Percentiles rank a stretch among this genome's conserved stretches.
Evolutionary conservation across 2,329 filamentous ascomycete genomes (phyloP).

Genomic region (Plenodomus lindquistii): DNA sequence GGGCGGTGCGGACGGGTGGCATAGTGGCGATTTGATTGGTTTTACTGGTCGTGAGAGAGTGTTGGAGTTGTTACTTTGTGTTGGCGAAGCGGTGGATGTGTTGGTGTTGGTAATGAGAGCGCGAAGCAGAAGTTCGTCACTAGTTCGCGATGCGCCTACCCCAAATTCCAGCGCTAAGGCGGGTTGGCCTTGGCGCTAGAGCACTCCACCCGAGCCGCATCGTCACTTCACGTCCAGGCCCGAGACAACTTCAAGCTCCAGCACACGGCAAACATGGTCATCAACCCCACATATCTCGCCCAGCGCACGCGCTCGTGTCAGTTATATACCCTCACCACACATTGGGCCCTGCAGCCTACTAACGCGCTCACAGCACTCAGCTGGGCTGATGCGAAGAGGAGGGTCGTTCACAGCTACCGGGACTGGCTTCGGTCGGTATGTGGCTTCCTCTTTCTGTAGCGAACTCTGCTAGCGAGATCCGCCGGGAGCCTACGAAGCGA

Average conservation of each 20-base stretch:
- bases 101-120: background rate
- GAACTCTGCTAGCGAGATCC: too few species aligned
- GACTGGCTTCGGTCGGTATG: constrained; percentile 96
- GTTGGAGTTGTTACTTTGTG: too few species aligned
- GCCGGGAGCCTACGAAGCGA: too few species aligned
- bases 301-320: constrained; percentile 58
- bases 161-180: constrained; percentile 27
- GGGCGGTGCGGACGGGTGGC: constrained; percentile 73
- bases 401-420: constrained; percentile 87
- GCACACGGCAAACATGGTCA: constrained; percentile 63
- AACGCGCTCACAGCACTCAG: constrained; percentile 68
- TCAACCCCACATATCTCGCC: constrained; percentile 89
- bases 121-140: constrained; percentile 12
- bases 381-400: constrained; percentile 83
- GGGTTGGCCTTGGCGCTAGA: constrained; percentile 26
- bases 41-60: background rate
- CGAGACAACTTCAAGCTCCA: constrained; percentile 24
- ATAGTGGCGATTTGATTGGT: constrained; percentile 52
- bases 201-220: constrained; percentile 37
- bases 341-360: constrained; percentile 24
- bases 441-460: constrained; percentile 31
- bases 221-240: constrained; percentile 32
- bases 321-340: constrained; percentile 12
- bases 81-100: background rate
- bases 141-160: constrained; percentile 21